phyloP scores from a whole-genome alignment of 345 rosid genomes.

The Populus simonii region DNA sequence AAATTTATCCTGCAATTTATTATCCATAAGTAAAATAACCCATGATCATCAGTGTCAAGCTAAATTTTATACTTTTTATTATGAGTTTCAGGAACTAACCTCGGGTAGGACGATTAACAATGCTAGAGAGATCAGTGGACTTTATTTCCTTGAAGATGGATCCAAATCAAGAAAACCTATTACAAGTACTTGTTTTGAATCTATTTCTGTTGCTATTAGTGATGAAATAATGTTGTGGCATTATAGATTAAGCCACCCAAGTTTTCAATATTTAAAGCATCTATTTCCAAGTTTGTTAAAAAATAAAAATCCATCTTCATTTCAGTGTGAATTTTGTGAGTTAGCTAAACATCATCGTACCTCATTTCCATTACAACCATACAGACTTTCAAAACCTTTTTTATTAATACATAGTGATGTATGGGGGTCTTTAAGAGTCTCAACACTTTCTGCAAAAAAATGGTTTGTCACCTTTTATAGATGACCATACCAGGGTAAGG shows the following conservation, averaged over 20 bases:
- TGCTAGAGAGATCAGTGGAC: neutral
- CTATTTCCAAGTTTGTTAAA: neutral
- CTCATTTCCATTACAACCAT: neutral
- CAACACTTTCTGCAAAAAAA: neutral
- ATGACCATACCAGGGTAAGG: neutral
- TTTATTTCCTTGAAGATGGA: constrained; percentile 1
- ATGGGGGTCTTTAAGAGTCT: neutral
- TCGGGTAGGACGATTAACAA: neutral
- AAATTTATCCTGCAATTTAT: constrained; percentile 2
- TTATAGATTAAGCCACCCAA: neutral
- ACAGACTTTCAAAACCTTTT: neutral
- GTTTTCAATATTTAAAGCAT: constrained; percentile 6
- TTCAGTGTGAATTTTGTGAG: neutral
- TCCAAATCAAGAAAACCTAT: neutral
- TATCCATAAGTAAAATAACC: neutral
- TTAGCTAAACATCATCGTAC: neutral
- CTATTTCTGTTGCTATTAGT: neutral
- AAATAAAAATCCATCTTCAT: constrained; percentile 4
- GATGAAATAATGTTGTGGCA: neutral
- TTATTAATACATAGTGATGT: neutral
- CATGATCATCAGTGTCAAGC: neutral
- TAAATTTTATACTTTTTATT: neutral
- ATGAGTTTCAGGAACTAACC: neutral
- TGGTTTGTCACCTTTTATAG: neutral
- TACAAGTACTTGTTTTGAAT: neutral